Evolutionary conservation across 805 yeast genomes (phyloP).

Genomic region (Scheffersomyces coipomensis): DNA sequence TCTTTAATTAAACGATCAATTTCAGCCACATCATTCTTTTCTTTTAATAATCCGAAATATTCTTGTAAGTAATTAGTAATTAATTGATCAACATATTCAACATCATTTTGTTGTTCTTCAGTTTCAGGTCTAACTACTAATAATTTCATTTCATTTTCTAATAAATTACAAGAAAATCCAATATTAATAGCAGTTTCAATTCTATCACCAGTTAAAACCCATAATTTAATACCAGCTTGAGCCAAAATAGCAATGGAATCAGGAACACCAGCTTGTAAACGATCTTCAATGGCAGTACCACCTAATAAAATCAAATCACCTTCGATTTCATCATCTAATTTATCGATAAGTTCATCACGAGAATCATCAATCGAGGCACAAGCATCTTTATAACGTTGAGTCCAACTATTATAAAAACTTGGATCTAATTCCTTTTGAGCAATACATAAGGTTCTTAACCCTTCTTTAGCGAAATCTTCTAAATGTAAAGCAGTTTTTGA

Average conservation of each 20-base stretch:
- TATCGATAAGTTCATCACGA: slow-evolving; percentile 57
- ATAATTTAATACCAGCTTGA: slow-evolving; percentile 73
- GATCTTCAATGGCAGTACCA: slow-evolving; percentile 81
- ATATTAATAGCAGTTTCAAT: slow-evolving; percentile 83
- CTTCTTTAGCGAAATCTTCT: slow-evolving; percentile 73
- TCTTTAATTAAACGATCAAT: slow-evolving; percentile 39
- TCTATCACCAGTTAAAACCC: slow-evolving; percentile 84
- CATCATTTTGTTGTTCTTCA: slow-evolving; percentile 41
- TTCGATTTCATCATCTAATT: slow-evolving; percentile 60
- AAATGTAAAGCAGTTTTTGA: slow-evolving; percentile 60
- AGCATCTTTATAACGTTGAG: slow-evolving; percentile 55
- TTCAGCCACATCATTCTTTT: slow-evolving; percentile 28
- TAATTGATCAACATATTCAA: slow-evolving; percentile 30
- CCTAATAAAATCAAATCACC: slow-evolving; percentile 57
- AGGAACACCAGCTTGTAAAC: slow-evolving; percentile 77
- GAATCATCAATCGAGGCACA: slow-evolving; percentile 50
- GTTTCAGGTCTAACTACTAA: slow-evolving; percentile 52
- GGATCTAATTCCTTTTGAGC: slow-evolving; percentile 54
- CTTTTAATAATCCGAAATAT: slow-evolving; percentile 38
- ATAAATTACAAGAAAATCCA: slow-evolving; percentile 74
- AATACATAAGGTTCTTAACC: slow-evolving; percentile 72
- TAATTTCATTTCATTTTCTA: slow-evolving; percentile 67
- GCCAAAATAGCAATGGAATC: slow-evolving; percentile 65
- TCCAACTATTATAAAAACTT: slow-evolving; percentile 53
- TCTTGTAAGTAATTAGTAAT: slow-evolving; percentile 49